These are phyloP conservation scores for Hyaloscypha hepaticicola DNA, from an alignment of 495 filamentous ascomycete species.

Conservation along the genomic window DNA sequence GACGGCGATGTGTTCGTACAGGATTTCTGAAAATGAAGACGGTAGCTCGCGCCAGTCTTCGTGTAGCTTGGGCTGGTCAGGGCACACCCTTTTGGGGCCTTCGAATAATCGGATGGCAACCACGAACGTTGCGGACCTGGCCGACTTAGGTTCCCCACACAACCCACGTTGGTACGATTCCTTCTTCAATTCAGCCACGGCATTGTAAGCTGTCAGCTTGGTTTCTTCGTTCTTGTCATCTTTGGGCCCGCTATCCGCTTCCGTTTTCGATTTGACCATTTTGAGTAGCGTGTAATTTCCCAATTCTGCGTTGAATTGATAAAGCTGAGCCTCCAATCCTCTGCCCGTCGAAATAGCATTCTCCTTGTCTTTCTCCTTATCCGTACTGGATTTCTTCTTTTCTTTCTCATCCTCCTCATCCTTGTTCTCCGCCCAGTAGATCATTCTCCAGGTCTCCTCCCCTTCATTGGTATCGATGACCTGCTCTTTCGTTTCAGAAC, in stretches of 20 bases:
- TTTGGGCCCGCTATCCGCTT: neutral
- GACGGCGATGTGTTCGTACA: conserved; percentile 19
- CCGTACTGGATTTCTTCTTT: neutral
- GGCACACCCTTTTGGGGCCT: neutral
- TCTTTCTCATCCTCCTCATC: neutral
- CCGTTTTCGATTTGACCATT: neutral
- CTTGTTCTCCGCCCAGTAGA: neutral
- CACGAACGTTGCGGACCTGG: neutral
- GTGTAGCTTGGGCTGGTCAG: too few relatives aligned
- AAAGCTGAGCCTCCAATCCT: neutral
- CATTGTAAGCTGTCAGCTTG: neutral
- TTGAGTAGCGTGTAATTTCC: neutral
- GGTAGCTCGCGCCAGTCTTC: neutral
- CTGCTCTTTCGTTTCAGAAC: neutral
- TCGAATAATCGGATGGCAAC: neutral
- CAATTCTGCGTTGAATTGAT: neutral
- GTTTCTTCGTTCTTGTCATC: neutral
- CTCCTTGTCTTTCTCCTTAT: neutral
- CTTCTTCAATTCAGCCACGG: neutral
- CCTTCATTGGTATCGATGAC: neutral
- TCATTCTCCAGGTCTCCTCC: neutral
- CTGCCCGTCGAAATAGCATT: neutral
- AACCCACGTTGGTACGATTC: neutral
- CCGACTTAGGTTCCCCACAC: neutral
- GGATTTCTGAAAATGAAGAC: neutral